Base-by-base conservation (phyloP, 2,329 filamentous ascomycete genomes). In the Cladorrhinum sp. region DNA sequence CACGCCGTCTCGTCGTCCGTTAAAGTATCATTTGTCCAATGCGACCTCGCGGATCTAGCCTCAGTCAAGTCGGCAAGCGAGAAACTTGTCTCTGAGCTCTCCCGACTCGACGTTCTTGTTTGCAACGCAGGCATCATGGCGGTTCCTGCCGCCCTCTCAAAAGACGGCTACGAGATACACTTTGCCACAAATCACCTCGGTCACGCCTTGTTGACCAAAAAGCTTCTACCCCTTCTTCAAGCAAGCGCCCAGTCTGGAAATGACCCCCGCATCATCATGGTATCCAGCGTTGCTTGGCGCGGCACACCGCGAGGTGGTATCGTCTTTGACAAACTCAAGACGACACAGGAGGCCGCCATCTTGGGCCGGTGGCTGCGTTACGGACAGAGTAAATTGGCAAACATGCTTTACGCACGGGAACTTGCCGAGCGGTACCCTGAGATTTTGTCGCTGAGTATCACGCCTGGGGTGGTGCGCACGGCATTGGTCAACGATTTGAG, bases 181-280 rank as follows among this genome's bases (percentile, higher is more conserved):
- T 79, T 81, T 62, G 78, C 74, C 16, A 79, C 75, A 5, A 82
- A 82, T 63, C 77, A 81, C 66, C 63, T 82, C 20, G 78, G 78
- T 20, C 79, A 81, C 58, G 76, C 77, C 1, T 69, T 79, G 0
- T 71, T 82, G 1, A 73, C 72, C 36, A 73, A 75, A 51, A 69
- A 75, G 1, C 66, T 80, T 10, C 57, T 69, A 5, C 71, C 71
- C 1, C 46, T 68, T 3, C 63, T 73, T 4, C 57, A 46, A 46
- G n/a, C 42, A 18, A 46, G 8, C 7, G 42, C 42, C 14, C 16
- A 21, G 42, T 46, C 42, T 4, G 42, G 42, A 7, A 8, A 20
- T 20, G 66, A 68, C 55, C 68, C 67, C 8, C 69, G 69, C 59
- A 59, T 70, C 52, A 49, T 70, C 39, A 55, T 61, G 26, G 33